These are phyloP conservation scores for Claviceps sp. DNA, from an alignment of 2,329 filamentous ascomycete species.

Conservation along the genomic window DNA sequence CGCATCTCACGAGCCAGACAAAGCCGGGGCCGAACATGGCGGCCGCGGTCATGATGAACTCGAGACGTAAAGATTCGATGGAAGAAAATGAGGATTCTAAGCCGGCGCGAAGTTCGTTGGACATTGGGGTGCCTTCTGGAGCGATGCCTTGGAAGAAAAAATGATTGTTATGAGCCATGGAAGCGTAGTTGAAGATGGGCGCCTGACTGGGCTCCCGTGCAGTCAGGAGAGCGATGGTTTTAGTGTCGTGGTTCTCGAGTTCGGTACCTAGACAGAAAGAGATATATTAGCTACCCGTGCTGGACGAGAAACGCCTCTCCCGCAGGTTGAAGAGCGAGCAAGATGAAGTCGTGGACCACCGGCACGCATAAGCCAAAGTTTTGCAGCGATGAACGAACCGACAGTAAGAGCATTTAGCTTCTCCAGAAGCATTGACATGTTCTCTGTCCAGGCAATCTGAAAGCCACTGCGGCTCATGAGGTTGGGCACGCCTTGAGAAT, in stretches of 20 bases:
- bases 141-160: slow-evolving; percentile 58
- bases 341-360: not conserved
- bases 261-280: slow-evolving; percentile 40
- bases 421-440: slow-evolving; percentile 61
- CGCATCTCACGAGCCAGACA: slow-evolving; percentile 74
- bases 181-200: slow-evolving; percentile 86
- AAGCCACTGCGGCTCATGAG: slow-evolving; percentile 60
- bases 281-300: not conserved
- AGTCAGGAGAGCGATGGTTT: slow-evolving; percentile 58
- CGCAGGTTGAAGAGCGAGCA: too few species aligned
- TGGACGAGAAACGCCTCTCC: not conserved
- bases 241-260: slow-evolving; percentile 45
- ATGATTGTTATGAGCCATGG: slow-evolving; percentile 85
- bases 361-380: not conserved
- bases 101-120: slow-evolving; percentile 37
- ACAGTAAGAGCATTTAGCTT: slow-evolving; percentile 62
- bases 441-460: slow-evolving; percentile 67
- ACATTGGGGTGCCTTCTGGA: slow-evolving; percentile 36
- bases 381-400: slow-evolving; percentile 38
- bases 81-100: slow-evolving; percentile 66
- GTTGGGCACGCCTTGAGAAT: slow-evolving; percentile 45
- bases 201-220: slow-evolving; percentile 70
- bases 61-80: slow-evolving; percentile 65
- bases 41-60: slow-evolving; percentile 68
- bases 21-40: slow-evolving; percentile 96